Conservation (phyloP, 306 rosid genomes). For the Cyclanthera cordifolia region DNA sequence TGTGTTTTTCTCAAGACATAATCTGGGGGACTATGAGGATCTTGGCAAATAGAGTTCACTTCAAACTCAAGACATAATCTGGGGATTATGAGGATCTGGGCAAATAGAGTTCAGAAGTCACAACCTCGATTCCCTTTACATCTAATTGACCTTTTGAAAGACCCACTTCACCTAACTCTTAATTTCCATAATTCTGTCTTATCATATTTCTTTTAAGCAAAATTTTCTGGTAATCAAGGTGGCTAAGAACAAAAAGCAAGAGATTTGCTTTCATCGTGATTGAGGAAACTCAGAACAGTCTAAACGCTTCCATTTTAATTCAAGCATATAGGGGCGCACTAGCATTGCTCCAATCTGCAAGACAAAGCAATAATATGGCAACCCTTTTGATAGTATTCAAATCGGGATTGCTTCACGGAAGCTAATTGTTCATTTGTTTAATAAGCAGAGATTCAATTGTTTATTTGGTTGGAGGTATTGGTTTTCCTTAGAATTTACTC, state of each 20-base stretch:
- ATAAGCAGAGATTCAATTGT: constrained; percentile 16
- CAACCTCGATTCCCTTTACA: background rate
- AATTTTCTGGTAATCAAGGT: background rate
- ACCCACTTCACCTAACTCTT: constrained; percentile 1
- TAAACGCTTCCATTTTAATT: constrained; percentile 62
- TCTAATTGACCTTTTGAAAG: background rate
- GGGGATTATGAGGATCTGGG: background rate
- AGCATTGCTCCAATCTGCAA: constrained; percentile 35
- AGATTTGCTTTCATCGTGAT: background rate
- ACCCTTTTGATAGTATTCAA: constrained; percentile 13
- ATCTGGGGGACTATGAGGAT: background rate
- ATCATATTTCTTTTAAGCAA: constrained; percentile 9
- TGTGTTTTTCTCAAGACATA: background rate
- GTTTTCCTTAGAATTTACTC: constrained; percentile 56
- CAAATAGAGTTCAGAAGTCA: constrained; percentile 6
- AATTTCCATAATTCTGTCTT: background rate
- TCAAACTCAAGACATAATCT: background rate
- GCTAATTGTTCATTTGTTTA: constrained; percentile 11
- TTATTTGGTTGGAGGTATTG: constrained; percentile 32
- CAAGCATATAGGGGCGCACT: constrained; percentile 38
- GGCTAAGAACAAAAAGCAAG: background rate
- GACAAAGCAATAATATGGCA: constrained; percentile 38
- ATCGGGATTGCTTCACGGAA: constrained; percentile 16
- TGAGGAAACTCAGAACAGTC: background rate
- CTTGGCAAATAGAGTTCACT: background rate